phyloP scores from a whole-genome alignment of 495 filamentous ascomycete genomes.

The Penicillium parvum region DNA sequence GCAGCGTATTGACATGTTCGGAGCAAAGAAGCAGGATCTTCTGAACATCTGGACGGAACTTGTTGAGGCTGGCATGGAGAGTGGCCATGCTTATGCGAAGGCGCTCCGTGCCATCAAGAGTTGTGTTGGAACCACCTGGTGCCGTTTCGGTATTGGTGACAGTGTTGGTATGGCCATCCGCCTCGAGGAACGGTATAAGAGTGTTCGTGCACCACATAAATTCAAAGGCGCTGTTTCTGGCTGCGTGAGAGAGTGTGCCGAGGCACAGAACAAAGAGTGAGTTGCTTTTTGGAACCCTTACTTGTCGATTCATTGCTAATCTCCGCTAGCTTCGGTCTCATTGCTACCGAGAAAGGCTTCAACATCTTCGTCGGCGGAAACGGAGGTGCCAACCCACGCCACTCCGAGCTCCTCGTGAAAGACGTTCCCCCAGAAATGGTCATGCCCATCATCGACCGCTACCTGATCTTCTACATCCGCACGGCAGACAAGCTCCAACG shows the following conservation, averaged over 20 bases:
- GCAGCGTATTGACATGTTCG: constrained; percentile 95
- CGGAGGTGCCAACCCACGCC: constrained; percentile 81
- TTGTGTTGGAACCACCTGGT: constrained; percentile 95
- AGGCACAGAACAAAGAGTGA: constrained; percentile 93
- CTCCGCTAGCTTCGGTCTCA: constrained; percentile 72
- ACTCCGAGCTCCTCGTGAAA: constrained; percentile 84
- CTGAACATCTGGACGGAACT: constrained; percentile 83
- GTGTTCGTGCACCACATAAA: constrained; percentile 85
- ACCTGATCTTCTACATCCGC: constrained; percentile 94
- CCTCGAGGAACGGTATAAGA: constrained; percentile 92
- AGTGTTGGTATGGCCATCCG: constrained; percentile 96
- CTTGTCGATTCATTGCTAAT: constrained; percentile 11
- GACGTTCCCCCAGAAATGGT: constrained; percentile 86
- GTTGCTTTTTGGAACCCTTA: constrained; percentile 14
- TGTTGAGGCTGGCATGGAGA: constrained; percentile 90
- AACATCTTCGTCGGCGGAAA: constrained; percentile 95
- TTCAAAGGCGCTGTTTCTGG: constrained; percentile 91
- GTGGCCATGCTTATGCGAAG: constrained; percentile 93
- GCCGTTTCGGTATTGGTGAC: constrained; percentile 87
- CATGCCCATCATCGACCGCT: constrained; percentile 83
- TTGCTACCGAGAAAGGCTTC: constrained; percentile 92
- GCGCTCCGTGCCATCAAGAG: constrained; percentile 88
- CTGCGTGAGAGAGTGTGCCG: constrained; percentile 90
- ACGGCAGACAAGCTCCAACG: constrained; percentile 94
- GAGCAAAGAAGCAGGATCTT: constrained; percentile 87